Percentiles rank a stretch among this genome's conserved stretches.
These are phyloP conservation scores for Lasiosphaeria ovina DNA, from an alignment of 495 filamentous ascomycete species.

Conservation along the genomic window DNA sequence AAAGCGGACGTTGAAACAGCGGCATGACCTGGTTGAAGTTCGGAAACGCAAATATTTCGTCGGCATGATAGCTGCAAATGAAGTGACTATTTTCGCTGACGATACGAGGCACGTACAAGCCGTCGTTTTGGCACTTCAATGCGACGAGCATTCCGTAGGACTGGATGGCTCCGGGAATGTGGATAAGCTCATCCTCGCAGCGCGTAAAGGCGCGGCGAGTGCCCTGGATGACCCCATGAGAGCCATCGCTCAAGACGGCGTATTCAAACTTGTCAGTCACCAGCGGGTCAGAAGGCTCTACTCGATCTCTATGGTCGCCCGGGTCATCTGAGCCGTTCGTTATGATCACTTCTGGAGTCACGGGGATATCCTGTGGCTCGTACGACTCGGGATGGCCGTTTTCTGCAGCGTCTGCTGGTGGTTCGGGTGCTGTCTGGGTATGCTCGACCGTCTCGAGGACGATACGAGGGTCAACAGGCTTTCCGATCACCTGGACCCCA, in stretches of 20 bases:
- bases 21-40: constrained; percentile 25
- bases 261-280: constrained; percentile 22
- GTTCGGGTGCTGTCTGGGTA: neutral
- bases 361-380: neutral
- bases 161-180: constrained; percentile 27
- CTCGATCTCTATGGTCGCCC: neutral
- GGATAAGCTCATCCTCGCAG: constrained; percentile 27
- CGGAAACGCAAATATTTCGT: constrained; percentile 18
- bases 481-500: no score
- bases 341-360: constrained; percentile 11
- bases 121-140: constrained; percentile 16
- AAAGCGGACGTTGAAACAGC: constrained; percentile 19
- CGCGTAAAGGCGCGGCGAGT: constrained; percentile 20
- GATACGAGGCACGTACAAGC: constrained; percentile 21
- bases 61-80: constrained; percentile 21
- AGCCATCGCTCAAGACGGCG: constrained; percentile 19
- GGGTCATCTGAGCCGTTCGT: constrained; percentile 4
- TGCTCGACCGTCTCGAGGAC: neutral
- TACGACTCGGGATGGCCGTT: neutral
- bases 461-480: no score
- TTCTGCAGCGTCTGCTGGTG: no score
- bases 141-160: constrained; percentile 27
- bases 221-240: constrained; percentile 23
- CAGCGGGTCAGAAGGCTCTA: neutral
- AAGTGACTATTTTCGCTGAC: constrained; percentile 25